A percentile compares a stretch with the other conserved stretches of the same genome.
These are phyloP conservation scores for Penicillium sp. DNA, from an alignment of 2,329 filamentous ascomycete species.

Conservation along the genomic window DNA sequence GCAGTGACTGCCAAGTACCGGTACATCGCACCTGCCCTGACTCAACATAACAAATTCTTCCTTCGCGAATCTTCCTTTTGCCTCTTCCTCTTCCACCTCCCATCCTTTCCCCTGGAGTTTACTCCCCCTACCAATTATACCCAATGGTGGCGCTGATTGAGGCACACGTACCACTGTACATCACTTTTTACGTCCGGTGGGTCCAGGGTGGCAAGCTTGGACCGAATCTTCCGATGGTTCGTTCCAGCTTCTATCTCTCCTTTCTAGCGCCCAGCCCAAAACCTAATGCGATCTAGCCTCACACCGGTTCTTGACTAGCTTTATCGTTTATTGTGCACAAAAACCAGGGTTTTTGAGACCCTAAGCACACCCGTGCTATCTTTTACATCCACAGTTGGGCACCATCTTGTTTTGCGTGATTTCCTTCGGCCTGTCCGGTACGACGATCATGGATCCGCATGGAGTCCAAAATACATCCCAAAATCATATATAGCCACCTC, in stretches of 20 bases:
- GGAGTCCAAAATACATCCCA: not conserved
- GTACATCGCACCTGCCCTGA: too few relatives aligned
- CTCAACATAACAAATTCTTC: not conserved
- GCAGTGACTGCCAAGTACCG: too few relatives aligned
- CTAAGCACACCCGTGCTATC: not conserved
- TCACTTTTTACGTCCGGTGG: constrained; percentile 8
- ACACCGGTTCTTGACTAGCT: not conserved
- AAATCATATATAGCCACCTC: constrained; percentile 17
- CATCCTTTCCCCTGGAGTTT: not conserved
- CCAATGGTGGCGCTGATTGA: not conserved
- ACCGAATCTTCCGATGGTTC: constrained; percentile 5
- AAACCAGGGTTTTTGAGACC: not conserved
- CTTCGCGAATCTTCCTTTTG: not conserved
- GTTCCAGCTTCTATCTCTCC: constrained; percentile 1
- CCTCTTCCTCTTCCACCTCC: not conserved
- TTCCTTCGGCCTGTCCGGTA: not conserved
- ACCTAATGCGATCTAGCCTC: constrained; percentile 3
- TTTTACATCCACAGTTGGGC: constrained; percentile 2
- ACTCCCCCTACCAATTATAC: too few relatives aligned
- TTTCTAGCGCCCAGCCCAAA: not conserved
- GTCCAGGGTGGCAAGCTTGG: constrained; percentile 19
- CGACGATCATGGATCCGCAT: constrained; percentile 10
- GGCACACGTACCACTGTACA: constrained; percentile 17
- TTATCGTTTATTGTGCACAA: not conserved
- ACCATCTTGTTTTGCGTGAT: not conserved